Base-by-base conservation (phyloP, 2,329 filamentous ascomycete species). In the Elsinoe batatas region DNA sequence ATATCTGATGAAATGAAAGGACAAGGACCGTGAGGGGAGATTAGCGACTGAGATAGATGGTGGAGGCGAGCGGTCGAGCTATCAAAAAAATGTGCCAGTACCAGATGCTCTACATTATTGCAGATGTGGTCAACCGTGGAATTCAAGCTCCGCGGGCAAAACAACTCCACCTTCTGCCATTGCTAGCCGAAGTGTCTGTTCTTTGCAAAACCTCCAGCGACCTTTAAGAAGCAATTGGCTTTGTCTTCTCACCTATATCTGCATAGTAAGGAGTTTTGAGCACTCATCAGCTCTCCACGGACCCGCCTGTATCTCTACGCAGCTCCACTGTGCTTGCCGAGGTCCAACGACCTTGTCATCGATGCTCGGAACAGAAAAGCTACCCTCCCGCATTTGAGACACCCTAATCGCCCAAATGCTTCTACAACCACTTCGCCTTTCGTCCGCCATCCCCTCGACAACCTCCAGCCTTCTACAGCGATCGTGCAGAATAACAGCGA, bases 401-500 rank as follows among this genome's bases (percentile, higher is more conserved):
- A 37, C 8, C 17, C 20, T 42, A 13, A 43, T 57, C 54, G 54
- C 62, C 59, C 64, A 68, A 68, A 77, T 77, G 74, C 74, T 74
- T 64, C 67, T 75, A 60, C 70, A 69, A 64, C 66, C 67, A 56
- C 64, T 68, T 47, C 66, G 71, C 61, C 65, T 67, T 65, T 65
- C 72, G 56, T 60, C 67, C 63, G 67, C 53, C 38, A n/a, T 33
- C 17, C 37, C 37, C n/a, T 8, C 33, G 15, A 30, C 40, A 42
- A 32, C 53, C 38, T 55, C 40, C 3, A 6, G 18, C 6, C 7
- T 26, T 22, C 17, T 47, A 17, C 30, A 15, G 15, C 38, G 38
- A 47, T 36, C 71, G 56, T 64, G 67, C 58, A 66, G 70, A 65
- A 60, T 64, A 42, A 57, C 61, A 35, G 72, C 65, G 57, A 95